Evolutionary conservation across 768 basidiomycete genomes (phyloP), one percentile per base, ranked within the genome.

Genomic region (Auricularia sp.): DNA sequence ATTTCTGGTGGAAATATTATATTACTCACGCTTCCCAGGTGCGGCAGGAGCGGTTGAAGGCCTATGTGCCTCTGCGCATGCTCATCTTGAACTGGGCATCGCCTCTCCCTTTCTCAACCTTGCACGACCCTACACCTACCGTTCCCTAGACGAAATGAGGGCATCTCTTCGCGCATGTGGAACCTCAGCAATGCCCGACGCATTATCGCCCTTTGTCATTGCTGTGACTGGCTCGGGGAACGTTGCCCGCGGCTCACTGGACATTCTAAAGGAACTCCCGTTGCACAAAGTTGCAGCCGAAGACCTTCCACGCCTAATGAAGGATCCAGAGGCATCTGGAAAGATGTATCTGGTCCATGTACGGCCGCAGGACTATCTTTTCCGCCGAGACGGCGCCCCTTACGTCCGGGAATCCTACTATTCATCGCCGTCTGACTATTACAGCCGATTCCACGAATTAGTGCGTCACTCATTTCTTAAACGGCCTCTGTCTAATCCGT

Each of bases 221-320:
- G 89, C 91, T 18, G 71, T 95, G 54, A 94, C 92, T 29, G 93
- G 93, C 90, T 92, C 78, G 2, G 94, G 94, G 13, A 90, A 93
- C 63, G 94, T 97, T 0, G 81, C 92, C 0, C 77, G 86, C 67
- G 94, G 94, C 7, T 86, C 85, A 34, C 77, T 90, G 11, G 85
- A 85, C 10, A 88, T 92, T 66, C 75, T 96, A 3, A 68, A 78
- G 0, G 87, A 92, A 66, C 79, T 96, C 3, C 91, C 90, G 0
- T 81, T 89, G 18, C 75, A 81, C 66, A 79, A 77, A 54, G 81
- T 94, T 0, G 68, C 69, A 3, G 84, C 83, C 0, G 72, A 80
- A 24, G 83, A 90, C 63, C 77, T 95, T 5, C 79, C 81, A 37
- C 73, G 71, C 3, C 75, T 94, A 2, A 82, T 3, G 75, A 54